Conservation (phyloP, 805 yeast genomes). For the Ogataea paraovalis region DNA sequence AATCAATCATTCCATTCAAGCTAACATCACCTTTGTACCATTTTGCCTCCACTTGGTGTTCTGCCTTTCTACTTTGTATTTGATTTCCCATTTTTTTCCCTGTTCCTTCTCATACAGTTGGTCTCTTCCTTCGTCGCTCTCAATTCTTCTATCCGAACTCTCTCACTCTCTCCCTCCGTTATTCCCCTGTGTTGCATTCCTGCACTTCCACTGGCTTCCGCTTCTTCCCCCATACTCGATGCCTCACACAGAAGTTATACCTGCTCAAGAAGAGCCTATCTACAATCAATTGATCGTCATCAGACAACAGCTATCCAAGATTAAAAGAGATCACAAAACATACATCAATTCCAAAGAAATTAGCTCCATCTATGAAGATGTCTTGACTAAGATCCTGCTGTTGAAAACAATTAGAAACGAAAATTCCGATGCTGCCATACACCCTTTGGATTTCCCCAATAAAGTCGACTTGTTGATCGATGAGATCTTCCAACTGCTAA, state of each 20-base stretch:
- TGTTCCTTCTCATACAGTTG: too few species aligned
- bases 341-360: constrained; percentile 68
- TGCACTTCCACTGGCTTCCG: too few species aligned
- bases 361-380: constrained; percentile 53
- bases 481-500: constrained; percentile 83
- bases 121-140: too few species aligned
- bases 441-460: constrained; percentile 32
- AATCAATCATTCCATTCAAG: too few species aligned
- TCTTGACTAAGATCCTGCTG: constrained; percentile 49
- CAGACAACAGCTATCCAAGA: constrained; percentile 38
- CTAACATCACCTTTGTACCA: too few species aligned
- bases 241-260: constrained; percentile 29
- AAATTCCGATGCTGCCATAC: constrained; percentile 23
- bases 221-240: constrained; percentile 4
- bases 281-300: constrained; percentile 38
- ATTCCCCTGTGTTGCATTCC: too few species aligned
- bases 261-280: constrained; percentile 30
- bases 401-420: constrained; percentile 47
- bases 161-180: too few species aligned
- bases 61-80: too few species aligned
- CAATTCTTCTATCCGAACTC: too few species aligned
- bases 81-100: too few species aligned
- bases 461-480: constrained; percentile 72
- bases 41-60: too few species aligned
- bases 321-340: constrained; percentile 62